These are phyloP conservation scores for Apiospora hydei DNA, from an alignment of 2,329 filamentous ascomycete genomes.

Conservation along the genomic window DNA sequence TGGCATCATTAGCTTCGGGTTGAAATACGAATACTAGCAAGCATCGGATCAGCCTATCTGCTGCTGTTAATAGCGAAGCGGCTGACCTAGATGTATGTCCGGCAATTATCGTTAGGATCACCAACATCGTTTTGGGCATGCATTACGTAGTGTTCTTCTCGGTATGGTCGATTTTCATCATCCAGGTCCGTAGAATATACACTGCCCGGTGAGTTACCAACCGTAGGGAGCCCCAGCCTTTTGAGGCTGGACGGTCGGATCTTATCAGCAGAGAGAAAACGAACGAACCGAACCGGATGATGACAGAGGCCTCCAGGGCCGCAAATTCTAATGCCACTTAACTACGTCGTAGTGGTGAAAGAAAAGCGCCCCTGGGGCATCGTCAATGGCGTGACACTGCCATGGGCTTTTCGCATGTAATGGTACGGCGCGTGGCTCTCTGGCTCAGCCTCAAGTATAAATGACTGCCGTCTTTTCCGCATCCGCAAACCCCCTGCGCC, in stretches of 20 bases:
- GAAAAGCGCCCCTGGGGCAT: too few species aligned
- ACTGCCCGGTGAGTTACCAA: not conserved
- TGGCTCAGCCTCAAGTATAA: not conserved
- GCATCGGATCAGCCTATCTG: not conserved
- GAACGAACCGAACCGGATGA: not conserved
- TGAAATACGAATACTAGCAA: slow-evolving; percentile 7
- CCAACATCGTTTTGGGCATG: too few species aligned
- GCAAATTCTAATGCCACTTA: too few species aligned
- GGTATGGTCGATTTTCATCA: not conserved
- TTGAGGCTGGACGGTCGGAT: not conserved
- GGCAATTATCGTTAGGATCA: not conserved
- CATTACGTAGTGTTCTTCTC: not conserved
- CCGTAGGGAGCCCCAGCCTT: not conserved
- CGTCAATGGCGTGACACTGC: too few species aligned
- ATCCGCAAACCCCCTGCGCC: not conserved
- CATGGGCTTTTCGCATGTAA: too few species aligned
- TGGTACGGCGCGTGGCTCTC: too few species aligned
- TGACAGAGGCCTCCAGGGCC: not conserved
- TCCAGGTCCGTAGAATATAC: not conserved
- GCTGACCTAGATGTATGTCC: not conserved
- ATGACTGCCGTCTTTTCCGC: not conserved
- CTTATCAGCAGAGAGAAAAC: not conserved
- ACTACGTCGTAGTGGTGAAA: too few species aligned
- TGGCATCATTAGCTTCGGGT: not conserved
- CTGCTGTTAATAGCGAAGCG: not conserved